Evolutionary conservation across 1,284 basidiomycete species (phyloP), one percentile per base, ranked within the genome.

Genomic region (Papiliotrema flavescens): DNA sequence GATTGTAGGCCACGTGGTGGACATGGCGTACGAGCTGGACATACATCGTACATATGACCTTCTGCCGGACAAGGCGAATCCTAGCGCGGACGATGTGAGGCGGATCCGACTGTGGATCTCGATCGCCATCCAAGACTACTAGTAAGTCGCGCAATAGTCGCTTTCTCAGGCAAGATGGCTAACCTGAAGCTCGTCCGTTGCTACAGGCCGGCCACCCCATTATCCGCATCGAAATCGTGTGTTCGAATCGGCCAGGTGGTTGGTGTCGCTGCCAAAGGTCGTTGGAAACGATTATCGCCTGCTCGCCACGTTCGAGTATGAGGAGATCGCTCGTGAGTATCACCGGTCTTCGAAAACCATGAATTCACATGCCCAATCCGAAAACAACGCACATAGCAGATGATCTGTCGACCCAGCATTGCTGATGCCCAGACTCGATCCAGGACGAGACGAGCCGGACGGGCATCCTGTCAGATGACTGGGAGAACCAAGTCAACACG

Each of bases 11-110:
- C 53, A 55, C 32, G 36, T 49, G 3, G 53, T 55, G 13, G 53
- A 48, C 24, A 37, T 55, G 20, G 53, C 48, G 2, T 55, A 55
- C 35, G 49, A 50, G 36, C 23, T 55, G 19, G 53, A 51, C 28
- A 15, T 55, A 2, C 53, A 55, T 41, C 39, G 48, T 14, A 23
- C 42, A 2, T 55, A 23, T 26, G 47, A 43, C 15, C 22, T 35
- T 15, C 39, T 51, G 9, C n/a, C n/a, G 17, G 49, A 44, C 26
- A 51, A 45, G 39, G 14, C 17, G 20, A 32, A 45, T 20, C 49
- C 49, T 3, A 14, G 41, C 19, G 3, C 24, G 5, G 42, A 51
- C 3, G 49, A 51, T 3, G 49, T 51, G 14, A 35, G 19, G 19
- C 6, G 23, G 7, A 40, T 51, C 24, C 7, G 49, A 23, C 42